Conservation (phyloP, 1,139 yeast species). For the Kurtzmaniella quercitrusa region DNA sequence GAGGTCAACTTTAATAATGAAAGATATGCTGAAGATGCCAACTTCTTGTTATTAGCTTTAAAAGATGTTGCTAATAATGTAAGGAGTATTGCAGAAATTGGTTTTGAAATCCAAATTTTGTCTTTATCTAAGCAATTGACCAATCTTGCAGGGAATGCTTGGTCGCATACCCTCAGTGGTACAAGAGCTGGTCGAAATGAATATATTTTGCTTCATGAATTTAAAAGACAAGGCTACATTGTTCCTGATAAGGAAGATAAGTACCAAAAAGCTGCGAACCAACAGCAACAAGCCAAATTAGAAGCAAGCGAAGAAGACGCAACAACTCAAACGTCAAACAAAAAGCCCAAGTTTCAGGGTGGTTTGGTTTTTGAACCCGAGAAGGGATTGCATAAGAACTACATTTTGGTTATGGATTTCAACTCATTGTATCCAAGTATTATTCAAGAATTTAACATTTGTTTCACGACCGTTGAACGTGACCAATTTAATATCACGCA, state of each 20-base stretch:
- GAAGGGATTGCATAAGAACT: slow-evolving; percentile 87
- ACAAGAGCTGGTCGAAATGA: slow-evolving; percentile 97
- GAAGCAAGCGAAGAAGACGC: slow-evolving; percentile 46
- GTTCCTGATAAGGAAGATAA: slow-evolving; percentile 82
- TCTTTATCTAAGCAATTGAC: slow-evolving; percentile 91
- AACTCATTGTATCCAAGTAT: slow-evolving; percentile 96
- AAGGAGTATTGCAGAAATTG: slow-evolving; percentile 70
- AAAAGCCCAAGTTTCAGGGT: slow-evolving; percentile 87
- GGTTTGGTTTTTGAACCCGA: slow-evolving; percentile 97
- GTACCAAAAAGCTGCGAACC: slow-evolving; percentile 39
- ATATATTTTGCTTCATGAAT: slow-evolving; percentile 88
- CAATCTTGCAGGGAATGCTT: slow-evolving; percentile 92
- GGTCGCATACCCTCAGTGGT: slow-evolving; percentile 94
- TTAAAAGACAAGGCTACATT: slow-evolving; percentile 72
- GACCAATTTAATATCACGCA: slow-evolving; percentile 43
- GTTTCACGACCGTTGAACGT: slow-evolving; percentile 92
- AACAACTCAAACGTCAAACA: slow-evolving; percentile 50
- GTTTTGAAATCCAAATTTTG: slow-evolving; percentile 78
- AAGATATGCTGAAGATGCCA: slow-evolving; percentile 64
- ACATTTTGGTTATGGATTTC: slow-evolving; percentile 94
- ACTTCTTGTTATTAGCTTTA: slow-evolving; percentile 63
- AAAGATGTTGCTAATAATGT: slow-evolving; percentile 69
- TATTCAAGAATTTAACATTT: slow-evolving; percentile 93
- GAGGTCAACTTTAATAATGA: slow-evolving; percentile 74
- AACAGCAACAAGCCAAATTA: slow-evolving; percentile 34